Evolutionary conservation across 495 filamentous ascomycete species (phyloP), one percentile per base, ranked within the genome.

Genomic region (Penicillium egyptiacum): DNA sequence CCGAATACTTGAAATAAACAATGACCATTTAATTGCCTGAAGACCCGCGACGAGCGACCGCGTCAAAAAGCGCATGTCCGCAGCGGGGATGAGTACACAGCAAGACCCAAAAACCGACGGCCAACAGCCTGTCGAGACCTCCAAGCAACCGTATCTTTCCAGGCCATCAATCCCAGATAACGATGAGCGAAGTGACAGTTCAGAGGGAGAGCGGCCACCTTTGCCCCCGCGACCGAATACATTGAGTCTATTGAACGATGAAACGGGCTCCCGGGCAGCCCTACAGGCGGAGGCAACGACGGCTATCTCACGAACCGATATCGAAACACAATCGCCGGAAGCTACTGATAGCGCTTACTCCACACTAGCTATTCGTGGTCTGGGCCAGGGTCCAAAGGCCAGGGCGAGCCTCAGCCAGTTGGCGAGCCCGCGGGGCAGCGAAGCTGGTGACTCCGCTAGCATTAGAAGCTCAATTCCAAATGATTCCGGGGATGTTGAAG

Each of bases 391-490:
- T 46, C 61, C 75, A 47, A 72, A 61, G 57, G 73, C 69, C 16
- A 76, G 60, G 46, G 70, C 70, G 17, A 82, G 78, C 40, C 65
- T 81, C 9, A 77, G 71, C 50, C 79, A 75, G 39, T 61, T 82
- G 46, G 70, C 73, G 22, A 79, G 74, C 48, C 65, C 72, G n/a
- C 75, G 69, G 57, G 75, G 67, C 9, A 87, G 83, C 61, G 89
- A 91, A 53, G 73, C 75, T n/a, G 88, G 86, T 44, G 95, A 98
- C 60, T 84, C 83, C 10, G 85, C 87, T 57, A 98, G 95, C 67
- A 77, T 98, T 40, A 83, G 83, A 71, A 97, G 92, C 77, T 86
- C 85, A 69, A 82, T 87, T 10, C 90, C 89, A 10, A 92, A 90
- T 7, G 88, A 87, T 25, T 77, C 82, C 10, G 83, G 86, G 6